These are phyloP conservation scores for Metschnikowia lunata DNA, from an alignment of 805 yeast species.

Conservation along the genomic window DNA sequence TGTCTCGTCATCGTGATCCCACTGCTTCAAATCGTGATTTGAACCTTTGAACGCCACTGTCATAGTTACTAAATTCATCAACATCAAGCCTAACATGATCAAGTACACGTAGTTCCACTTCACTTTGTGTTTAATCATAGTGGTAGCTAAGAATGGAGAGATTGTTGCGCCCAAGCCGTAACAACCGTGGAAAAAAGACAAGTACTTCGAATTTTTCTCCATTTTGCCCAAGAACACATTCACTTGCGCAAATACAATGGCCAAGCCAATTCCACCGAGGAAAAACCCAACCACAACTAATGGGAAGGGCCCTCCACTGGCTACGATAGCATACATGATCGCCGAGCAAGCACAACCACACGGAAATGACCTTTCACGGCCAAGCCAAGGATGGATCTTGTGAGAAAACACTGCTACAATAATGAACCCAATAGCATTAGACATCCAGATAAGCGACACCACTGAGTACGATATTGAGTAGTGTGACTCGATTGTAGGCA, in stretches of 20 bases:
- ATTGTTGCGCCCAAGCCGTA: slow-evolving; percentile 26
- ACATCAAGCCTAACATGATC: slow-evolving; percentile 16
- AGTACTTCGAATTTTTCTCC: slow-evolving; percentile 19
- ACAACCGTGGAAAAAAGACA: slow-evolving; percentile 21
- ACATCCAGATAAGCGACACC: slow-evolving; percentile 21
- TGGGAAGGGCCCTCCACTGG: slow-evolving; percentile 20
- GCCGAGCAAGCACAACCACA: slow-evolving; percentile 12
- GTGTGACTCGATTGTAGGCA: slow-evolving; percentile 20
- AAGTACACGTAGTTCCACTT: slow-evolving; percentile 20
- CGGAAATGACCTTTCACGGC: slow-evolving; percentile 15
- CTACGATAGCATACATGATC: slow-evolving; percentile 16
- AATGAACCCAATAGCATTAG: slow-evolving; percentile 19
- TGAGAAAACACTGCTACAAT: slow-evolving; percentile 17
- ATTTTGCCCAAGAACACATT: slow-evolving; percentile 22
- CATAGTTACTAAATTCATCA: slow-evolving; percentile 6
- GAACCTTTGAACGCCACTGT: slow-evolving; percentile 14
- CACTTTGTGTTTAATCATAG: slow-evolving; percentile 15
- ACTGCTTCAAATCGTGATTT: slow-evolving; percentile 15
- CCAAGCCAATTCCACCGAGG: slow-evolving; percentile 22
- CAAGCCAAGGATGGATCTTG: slow-evolving; percentile 16
- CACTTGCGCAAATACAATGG: slow-evolving; percentile 19
- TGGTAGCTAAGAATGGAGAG: slow-evolving; percentile 20
- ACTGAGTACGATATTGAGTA: slow-evolving; percentile 17
- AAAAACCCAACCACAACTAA: slow-evolving; percentile 22
- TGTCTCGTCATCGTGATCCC: slow-evolving; percentile 14